phyloP scores from a whole-genome alignment of 1,139 yeast genomes.

The Eremothecium gossypii region DNA sequence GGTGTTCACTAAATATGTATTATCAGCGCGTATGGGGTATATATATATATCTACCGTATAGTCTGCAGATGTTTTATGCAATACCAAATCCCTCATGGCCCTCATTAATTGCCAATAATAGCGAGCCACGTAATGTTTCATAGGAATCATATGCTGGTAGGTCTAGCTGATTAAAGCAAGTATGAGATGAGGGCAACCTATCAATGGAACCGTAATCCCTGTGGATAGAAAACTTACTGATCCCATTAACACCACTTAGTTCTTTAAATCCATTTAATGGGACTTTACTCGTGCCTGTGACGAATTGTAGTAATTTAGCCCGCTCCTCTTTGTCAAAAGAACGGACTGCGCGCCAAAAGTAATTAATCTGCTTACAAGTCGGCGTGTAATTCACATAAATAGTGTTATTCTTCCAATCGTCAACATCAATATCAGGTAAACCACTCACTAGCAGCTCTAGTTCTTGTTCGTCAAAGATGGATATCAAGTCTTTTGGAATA shows the following conservation, averaged over 20 bases:
- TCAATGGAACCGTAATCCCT: slow-evolving; percentile 81
- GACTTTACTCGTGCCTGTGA: slow-evolving; percentile 95
- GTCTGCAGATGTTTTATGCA: slow-evolving; percentile 14
- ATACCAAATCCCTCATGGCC: slow-evolving; percentile 94
- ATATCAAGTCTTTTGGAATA: slow-evolving; percentile 75
- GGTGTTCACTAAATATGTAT: no score
- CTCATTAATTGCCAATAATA: slow-evolving; percentile 81
- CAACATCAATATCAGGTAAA: slow-evolving; percentile 89
- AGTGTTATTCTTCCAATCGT: slow-evolving; percentile 89
- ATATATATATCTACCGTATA: no score
- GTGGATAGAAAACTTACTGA: slow-evolving; percentile 81
- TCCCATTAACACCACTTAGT: slow-evolving; percentile 80
- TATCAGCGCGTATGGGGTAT: no score
- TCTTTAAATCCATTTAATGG: slow-evolving; percentile 92
- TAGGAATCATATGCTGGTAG: slow-evolving; percentile 88
- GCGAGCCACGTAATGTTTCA: slow-evolving; percentile 71
- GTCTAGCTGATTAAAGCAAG: slow-evolving; percentile 92
- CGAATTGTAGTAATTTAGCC: slow-evolving; percentile 88
- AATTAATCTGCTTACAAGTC: slow-evolving; percentile 79
- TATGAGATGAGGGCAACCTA: slow-evolving; percentile 89
- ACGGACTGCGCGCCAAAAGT: slow-evolving; percentile 98
- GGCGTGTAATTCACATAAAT: slow-evolving; percentile 76
- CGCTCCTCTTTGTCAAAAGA: slow-evolving; percentile 91
- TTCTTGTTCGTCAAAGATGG: slow-evolving; percentile 93
- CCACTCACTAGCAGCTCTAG: slow-evolving; percentile 88